Conservation (phyloP, 1,139 yeast genomes). For the Blastobotrys petasosporus region DNA sequence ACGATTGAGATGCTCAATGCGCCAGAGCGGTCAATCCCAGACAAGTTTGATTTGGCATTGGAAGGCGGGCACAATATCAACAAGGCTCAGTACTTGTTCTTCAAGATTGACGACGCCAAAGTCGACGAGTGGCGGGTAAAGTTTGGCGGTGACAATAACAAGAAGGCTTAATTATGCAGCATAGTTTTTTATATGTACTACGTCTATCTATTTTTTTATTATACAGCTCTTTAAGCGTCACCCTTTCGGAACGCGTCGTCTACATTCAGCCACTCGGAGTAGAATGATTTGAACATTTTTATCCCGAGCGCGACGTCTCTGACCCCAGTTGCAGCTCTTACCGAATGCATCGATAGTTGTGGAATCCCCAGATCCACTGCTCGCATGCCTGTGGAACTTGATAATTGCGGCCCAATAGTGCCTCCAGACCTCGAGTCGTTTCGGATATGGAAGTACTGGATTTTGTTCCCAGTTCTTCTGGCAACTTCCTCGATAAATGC, state of each 20-base stretch:
- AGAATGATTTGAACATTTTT: conserved; percentile 59
- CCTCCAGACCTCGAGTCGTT: conserved; percentile 73
- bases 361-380: conserved; percentile 75
- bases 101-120: conserved; percentile 84
- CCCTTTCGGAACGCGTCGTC: conserved; percentile 12
- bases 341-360: conserved; percentile 76
- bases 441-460: conserved; percentile 51
- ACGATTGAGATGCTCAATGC: conserved; percentile 78
- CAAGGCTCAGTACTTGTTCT: conserved; percentile 85
- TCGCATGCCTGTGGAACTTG: conserved; percentile 63
- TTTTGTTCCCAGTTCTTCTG: conserved; percentile 44
- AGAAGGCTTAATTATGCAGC: conserved; percentile 3
- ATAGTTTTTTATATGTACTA: background rate
- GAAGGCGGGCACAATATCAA: conserved; percentile 82
- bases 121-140: conserved; percentile 79
- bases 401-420: conserved; percentile 69
- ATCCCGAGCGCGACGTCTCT: conserved; percentile 64
- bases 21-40: conserved; percentile 72
- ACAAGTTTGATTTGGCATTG: conserved; percentile 62
- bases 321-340: conserved; percentile 68
- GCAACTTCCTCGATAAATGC: conserved; percentile 58
- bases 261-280: conserved; percentile 46
- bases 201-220: background rate
- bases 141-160: conserved; percentile 54
- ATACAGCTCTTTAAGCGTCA: conserved; percentile 4